Percentiles rank a stretch among this genome's conserved stretches.
Evolutionary conservation across 768 basidiomycete species (phyloP).

Genomic region (Collybiopsis luxurians): DNA sequence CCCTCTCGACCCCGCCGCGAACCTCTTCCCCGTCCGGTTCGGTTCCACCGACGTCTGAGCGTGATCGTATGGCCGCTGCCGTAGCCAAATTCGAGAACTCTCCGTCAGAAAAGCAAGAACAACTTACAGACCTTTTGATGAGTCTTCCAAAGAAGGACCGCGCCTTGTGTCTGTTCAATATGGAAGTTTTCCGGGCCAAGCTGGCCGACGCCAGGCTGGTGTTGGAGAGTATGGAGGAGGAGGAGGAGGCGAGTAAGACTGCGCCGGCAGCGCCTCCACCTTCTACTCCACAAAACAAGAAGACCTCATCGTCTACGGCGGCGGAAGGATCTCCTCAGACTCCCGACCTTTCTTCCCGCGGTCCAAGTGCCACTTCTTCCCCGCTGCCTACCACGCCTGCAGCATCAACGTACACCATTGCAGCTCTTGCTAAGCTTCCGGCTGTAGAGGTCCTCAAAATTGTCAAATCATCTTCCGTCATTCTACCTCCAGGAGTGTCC

Average conservation of each 20-base stretch:
- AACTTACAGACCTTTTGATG: conserved; percentile 80
- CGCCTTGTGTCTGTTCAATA: conserved; percentile 88
- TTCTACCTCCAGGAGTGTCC: conserved; percentile 54
- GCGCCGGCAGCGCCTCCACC: conserved; percentile 29
- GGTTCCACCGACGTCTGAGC: conserved; percentile 58
- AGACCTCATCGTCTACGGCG: conserved; percentile 28
- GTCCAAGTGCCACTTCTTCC: conserved; percentile 69
- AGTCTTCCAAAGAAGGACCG: conserved; percentile 85
- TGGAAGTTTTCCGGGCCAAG: conserved; percentile 74
- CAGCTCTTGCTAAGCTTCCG: conserved; percentile 70
- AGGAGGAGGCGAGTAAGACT: conserved; percentile 27
- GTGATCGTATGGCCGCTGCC: conserved; percentile 69
- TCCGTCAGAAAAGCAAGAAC: conserved; percentile 40
- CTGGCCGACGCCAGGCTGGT: conserved; percentile 81
- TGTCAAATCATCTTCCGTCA: conserved; percentile 45
- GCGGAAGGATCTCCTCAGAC: conserved; percentile 61
- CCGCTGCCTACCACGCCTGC: conserved; percentile 60
- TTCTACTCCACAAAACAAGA: conserved; percentile 65
- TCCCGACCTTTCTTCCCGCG: conserved; percentile 73
- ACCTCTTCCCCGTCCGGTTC: conserved; percentile 79
- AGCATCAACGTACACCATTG: conserved; percentile 56
- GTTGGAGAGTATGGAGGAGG: conserved; percentile 68
- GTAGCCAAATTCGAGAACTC: conserved; percentile 59
- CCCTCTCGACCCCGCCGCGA: conserved; percentile 75
- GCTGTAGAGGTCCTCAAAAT: conserved; percentile 71